Base-by-base conservation (phyloP, 75 land plant species). In the Cupressus sempervirens region DNA sequence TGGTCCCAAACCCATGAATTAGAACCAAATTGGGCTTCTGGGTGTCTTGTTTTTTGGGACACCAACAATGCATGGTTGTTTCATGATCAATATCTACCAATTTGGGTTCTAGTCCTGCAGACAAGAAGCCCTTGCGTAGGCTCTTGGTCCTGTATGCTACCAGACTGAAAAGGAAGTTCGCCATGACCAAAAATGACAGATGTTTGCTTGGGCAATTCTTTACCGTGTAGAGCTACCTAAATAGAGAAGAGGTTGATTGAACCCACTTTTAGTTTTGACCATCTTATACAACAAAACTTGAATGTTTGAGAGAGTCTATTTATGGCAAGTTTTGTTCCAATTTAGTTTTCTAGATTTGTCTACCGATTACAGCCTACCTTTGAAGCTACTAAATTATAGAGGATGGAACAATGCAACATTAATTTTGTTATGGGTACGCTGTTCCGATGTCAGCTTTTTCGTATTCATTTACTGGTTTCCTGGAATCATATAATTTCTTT, bases 1-100 rank as follows among this genome's bases (percentile, higher is more conserved):
- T 38, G 38, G 95, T 89, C 16, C 98, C 98, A 86, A 96, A 96
- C 2, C 97, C 97, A 82, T 96, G 97, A 76, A 96, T 85, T 43
- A 96, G 89, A 16, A 96, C 83, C n/a, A 96, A 46, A 1, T 88
- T 3, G 0, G 92, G 97, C 72, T 93, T 93, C 0, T 46, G 5
- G 52, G 80, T n/a, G 10, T 62, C 75, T 70, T 4, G 41, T 26
- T 12, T n/a, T 62, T 82, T 56, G 7, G 92, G 92, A 45, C 86
- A 84, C 95, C 95, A 95, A 81, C 91, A 93, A 74, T 88, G 89
- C 88, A 95, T 82, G 82, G 88, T 91, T 86, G 95, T 95, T 30
- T 86, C 83, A 80, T 83, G 76, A 86, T 90, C 91, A 77, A 92
- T 32, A 23, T 81, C 72, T 67, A 94, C 23, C 30, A 90, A 40